Evolutionary conservation across 352 stramenopile genomes (phyloP).

Genomic region (Thraustochytrium sp.): DNA sequence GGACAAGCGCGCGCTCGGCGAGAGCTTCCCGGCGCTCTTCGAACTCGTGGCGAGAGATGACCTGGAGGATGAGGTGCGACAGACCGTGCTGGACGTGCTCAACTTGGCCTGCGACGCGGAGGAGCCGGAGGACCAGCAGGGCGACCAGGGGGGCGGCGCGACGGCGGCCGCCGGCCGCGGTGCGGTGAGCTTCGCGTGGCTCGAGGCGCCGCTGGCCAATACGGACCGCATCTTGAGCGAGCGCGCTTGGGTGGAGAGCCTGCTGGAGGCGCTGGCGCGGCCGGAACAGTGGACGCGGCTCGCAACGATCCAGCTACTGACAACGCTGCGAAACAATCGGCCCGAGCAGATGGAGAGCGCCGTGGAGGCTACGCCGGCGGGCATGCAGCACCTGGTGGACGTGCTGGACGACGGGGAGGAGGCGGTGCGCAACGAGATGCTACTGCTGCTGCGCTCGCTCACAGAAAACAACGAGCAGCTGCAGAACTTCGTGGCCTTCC

Average conservation of each 20-base stretch:
- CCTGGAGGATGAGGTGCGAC: background rate
- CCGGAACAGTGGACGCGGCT: conserved; percentile 6
- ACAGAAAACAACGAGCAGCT: conserved; percentile 48
- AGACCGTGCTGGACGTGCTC: background rate
- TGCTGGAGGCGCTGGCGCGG: background rate
- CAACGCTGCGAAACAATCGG: background rate
- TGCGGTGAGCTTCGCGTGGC: conserved; percentile 17
- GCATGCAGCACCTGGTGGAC: conserved; percentile 46
- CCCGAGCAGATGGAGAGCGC: conserved; percentile 41
- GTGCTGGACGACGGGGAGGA: conserved; percentile 46
- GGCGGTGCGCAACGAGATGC: conserved; percentile 48
- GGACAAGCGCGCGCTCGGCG: background rate
- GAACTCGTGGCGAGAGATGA: background rate
- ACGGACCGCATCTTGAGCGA: conserved; percentile 9
- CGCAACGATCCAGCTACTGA: conserved; percentile 16
- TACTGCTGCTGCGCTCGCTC: conserved; percentile 44
- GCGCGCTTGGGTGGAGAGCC: background rate
- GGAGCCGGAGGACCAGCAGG: background rate
- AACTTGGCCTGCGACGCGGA: background rate
- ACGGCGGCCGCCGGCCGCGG: conserved; percentile 8
- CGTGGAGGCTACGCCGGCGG: conserved; percentile 42
- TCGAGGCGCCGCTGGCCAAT: conserved; percentile 15
- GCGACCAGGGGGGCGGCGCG: background rate
- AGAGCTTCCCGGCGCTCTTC: background rate
- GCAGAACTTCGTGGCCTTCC: conserved; percentile 48